Conservation (phyloP, 768 basidiomycete species). For the Xerocomus spinulosus region DNA sequence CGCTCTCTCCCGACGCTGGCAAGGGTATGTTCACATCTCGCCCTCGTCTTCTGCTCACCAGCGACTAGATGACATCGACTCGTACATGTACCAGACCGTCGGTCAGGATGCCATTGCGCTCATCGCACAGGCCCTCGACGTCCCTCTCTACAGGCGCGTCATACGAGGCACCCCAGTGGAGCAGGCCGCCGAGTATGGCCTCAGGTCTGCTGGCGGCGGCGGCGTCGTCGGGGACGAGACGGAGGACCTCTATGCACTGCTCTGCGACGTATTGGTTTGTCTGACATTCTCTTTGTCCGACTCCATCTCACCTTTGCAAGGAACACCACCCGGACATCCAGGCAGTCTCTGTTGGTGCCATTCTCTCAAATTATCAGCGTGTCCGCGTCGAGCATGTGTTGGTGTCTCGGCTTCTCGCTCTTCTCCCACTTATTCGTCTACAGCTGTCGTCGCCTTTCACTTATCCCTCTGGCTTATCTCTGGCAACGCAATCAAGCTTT, state of each 20-base stretch:
- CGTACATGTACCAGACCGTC: constrained; percentile 98
- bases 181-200: constrained; percentile 83
- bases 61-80: constrained; percentile 90
- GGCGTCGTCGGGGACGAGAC: constrained; percentile 88
- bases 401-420: constrained; percentile 21
- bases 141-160: constrained; percentile 78
- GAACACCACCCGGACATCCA: constrained; percentile 71
- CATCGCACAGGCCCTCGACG: constrained; percentile 77
- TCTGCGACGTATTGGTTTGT: constrained; percentile 72
- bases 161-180: constrained; percentile 81
- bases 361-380: constrained; percentile 95
- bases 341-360: constrained; percentile 92
- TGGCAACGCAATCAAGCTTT: constrained; percentile 93
- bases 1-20: constrained; percentile 76
- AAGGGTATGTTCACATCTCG: constrained; percentile 53
- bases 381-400: constrained; percentile 97
- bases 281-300: neutral
- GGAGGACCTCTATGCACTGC: constrained; percentile 79
- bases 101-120: constrained; percentile 90
- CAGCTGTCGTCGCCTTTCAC: constrained; percentile 75
- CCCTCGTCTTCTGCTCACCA: constrained; percentile 1
- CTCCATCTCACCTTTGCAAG: constrained; percentile 35
- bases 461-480: constrained; percentile 81
- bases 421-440: constrained; percentile 2
- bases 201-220: constrained; percentile 42